A percentile compares a stretch with the other conserved stretches of the same genome.
These are phyloP conservation scores for Schwanniomyces polymorphus DNA, from an alignment of 805 yeast genomes.

Conservation along the genomic window DNA sequence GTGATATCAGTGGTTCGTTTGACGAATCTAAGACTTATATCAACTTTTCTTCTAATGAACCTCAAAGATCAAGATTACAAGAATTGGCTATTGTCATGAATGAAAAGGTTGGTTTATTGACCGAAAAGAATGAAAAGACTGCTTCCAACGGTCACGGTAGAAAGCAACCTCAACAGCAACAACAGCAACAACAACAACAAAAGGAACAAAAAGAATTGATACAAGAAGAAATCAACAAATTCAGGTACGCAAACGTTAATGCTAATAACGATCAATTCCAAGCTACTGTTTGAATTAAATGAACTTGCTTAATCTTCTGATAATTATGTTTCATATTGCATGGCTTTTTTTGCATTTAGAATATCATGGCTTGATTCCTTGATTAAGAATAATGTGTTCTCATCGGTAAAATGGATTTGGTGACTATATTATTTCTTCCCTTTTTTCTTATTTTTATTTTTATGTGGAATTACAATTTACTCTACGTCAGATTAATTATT, in stretches of 20 bases:
- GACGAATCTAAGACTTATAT: constrained; percentile 65
- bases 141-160: constrained; percentile 70
- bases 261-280: constrained; percentile 46
- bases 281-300: constrained; percentile 20
- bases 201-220: constrained; percentile 28
- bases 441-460: background rate
- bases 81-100: constrained; percentile 82
- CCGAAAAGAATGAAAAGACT: constrained; percentile 83
- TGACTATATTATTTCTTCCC: background rate
- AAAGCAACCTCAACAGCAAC: constrained; percentile 34
- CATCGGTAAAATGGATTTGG: background rate
- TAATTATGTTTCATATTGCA: constrained; percentile 4
- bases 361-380: background rate
- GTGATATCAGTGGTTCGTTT: constrained; percentile 74
- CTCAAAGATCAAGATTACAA: constrained; percentile 81
- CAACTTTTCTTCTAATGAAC: constrained; percentile 66
- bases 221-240: constrained; percentile 40
- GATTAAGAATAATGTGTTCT: constrained; percentile 2
- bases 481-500: background rate
- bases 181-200: constrained; percentile 32
- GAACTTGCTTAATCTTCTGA: background rate
- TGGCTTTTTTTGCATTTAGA: constrained; percentile 5
- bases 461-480: background rate
- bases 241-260: constrained; percentile 46
- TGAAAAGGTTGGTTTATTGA: constrained; percentile 73